Evolutionary conservation across 352 stramenopile species (phyloP).

Genomic region (Pythium brachiatum): DNA sequence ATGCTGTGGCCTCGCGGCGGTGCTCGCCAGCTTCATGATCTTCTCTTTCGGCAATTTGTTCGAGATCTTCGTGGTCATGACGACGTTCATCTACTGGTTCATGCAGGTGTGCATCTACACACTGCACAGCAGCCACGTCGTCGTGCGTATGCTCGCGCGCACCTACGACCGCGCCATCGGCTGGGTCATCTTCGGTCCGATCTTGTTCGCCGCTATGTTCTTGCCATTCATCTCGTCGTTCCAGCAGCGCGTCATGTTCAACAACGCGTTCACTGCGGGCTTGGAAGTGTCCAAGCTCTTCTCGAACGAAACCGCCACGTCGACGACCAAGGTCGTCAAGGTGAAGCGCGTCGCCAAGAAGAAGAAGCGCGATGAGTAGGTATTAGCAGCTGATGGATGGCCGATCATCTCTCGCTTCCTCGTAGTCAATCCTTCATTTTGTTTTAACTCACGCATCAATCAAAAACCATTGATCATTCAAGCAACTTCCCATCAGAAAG

Average conservation of each 20-base stretch:
- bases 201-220: slow-evolving; percentile 45
- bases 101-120: slow-evolving; percentile 32
- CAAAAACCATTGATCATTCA: neutral
- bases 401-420: neutral
- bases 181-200: slow-evolving; percentile 38
- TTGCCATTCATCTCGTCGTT: slow-evolving; percentile 39
- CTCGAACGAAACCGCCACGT: slow-evolving; percentile 28
- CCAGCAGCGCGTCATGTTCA: slow-evolving; percentile 55
- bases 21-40: slow-evolving; percentile 27
- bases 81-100: slow-evolving; percentile 33
- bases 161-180: slow-evolving; percentile 30
- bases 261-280: slow-evolving; percentile 66
- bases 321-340: slow-evolving; percentile 31
- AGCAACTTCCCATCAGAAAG: neutral
- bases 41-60: slow-evolving; percentile 32
- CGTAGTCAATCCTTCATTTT: neutral
- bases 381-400: neutral
- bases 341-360: slow-evolving; percentile 31
- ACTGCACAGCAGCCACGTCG: slow-evolving; percentile 28
- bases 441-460: neutral
- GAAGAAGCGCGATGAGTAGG: slow-evolving; percentile 31
- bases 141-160: slow-evolving; percentile 26
- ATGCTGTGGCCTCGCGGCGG: slow-evolving; percentile 22
- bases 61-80: slow-evolving; percentile 29
- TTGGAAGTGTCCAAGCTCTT: slow-evolving; percentile 49